phyloP scores from a whole-genome alignment of 768 basidiomycete species.

The Tricholoma sp. region DNA sequence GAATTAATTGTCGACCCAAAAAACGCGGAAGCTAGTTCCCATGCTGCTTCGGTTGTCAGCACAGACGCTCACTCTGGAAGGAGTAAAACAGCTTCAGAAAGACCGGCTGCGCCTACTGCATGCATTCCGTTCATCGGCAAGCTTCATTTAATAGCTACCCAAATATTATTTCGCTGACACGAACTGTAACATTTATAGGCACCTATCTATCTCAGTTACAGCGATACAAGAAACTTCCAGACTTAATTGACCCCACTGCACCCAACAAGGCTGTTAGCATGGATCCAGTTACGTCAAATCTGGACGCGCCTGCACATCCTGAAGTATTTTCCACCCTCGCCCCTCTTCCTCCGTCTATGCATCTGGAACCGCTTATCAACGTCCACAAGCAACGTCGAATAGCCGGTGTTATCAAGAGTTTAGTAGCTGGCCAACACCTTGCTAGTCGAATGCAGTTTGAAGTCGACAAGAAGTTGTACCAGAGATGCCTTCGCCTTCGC shows the following conservation, averaged over 20 bases:
- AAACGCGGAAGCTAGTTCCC: conserved; percentile 47
- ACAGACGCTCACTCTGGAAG: conserved; percentile 36
- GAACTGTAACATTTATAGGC: conserved; percentile 35
- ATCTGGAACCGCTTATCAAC: conserved; percentile 82
- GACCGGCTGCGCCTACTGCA: conserved; percentile 37
- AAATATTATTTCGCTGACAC: not conserved
- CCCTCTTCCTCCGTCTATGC: conserved; percentile 69
- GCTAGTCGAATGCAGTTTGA: conserved; percentile 67
- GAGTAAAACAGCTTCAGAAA: conserved; percentile 32
- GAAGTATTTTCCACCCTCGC: conserved; percentile 74
- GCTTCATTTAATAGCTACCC: conserved; percentile 15
- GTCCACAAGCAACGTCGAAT: conserved; percentile 85
- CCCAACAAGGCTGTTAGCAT: conserved; percentile 64
- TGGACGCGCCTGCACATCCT: conserved; percentile 67
- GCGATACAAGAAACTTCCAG: conserved; percentile 62
- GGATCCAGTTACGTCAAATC: conserved; percentile 55
- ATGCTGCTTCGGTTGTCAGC: conserved; percentile 49
- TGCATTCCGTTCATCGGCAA: conserved; percentile 84
- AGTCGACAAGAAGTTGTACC: conserved; percentile 72
- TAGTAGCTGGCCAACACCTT: conserved; percentile 80
- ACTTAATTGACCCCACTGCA: conserved; percentile 78
- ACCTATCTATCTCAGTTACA: conserved; percentile 72
- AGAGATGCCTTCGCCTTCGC: conserved; percentile 65
- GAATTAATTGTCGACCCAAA: conserved; percentile 63
- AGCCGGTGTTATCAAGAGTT: conserved; percentile 71